Evolutionary conservation across 441 rosid genomes (phyloP).

Genomic region (Pelargonium myrrhifolium): DNA sequence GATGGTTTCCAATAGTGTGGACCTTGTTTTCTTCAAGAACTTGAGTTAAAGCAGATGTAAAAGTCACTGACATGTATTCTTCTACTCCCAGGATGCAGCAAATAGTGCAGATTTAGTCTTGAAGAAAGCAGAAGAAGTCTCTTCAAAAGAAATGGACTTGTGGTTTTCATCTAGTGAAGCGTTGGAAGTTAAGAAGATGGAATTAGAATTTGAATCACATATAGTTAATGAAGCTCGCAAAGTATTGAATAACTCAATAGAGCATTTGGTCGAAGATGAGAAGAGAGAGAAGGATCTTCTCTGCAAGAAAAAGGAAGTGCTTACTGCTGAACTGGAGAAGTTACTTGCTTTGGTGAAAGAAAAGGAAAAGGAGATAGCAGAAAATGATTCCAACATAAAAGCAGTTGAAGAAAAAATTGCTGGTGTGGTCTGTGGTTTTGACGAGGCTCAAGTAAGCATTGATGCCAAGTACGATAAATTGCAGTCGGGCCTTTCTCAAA

Average conservation of each 20-base stretch:
- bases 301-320: slow-evolving; percentile 38
- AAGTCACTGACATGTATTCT: not conserved
- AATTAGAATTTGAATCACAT: slow-evolving; percentile 52
- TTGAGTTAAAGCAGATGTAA: not conserved
- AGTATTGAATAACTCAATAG: slow-evolving; percentile 38
- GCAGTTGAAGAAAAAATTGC: slow-evolving; percentile 53
- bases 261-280: slow-evolving; percentile 47
- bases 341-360: slow-evolving; percentile 58
- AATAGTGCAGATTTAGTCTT: slow-evolving; percentile 40
- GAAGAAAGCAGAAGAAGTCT: slow-evolving; percentile 35
- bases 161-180: slow-evolving; percentile 60
- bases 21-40: not conserved
- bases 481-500: slow-evolving; percentile 39
- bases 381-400: slow-evolving; percentile 48
- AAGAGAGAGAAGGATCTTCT: slow-evolving; percentile 45
- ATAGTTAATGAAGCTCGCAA: slow-evolving; percentile 50
- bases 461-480: slow-evolving; percentile 37
- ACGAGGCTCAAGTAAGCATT: slow-evolving; percentile 47
- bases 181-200: slow-evolving; percentile 56
- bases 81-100: slow-evolving; percentile 48
- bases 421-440: slow-evolving; percentile 45
- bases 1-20: not conserved
- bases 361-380: slow-evolving; percentile 62
- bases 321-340: slow-evolving; percentile 46
- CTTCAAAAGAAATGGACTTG: slow-evolving; percentile 40